A percentile compares a stretch with the other conserved stretches of the same genome.
Evolutionary conservation across 306 rosid genomes (phyloP).

Genomic region (Vigna trinervia): DNA sequence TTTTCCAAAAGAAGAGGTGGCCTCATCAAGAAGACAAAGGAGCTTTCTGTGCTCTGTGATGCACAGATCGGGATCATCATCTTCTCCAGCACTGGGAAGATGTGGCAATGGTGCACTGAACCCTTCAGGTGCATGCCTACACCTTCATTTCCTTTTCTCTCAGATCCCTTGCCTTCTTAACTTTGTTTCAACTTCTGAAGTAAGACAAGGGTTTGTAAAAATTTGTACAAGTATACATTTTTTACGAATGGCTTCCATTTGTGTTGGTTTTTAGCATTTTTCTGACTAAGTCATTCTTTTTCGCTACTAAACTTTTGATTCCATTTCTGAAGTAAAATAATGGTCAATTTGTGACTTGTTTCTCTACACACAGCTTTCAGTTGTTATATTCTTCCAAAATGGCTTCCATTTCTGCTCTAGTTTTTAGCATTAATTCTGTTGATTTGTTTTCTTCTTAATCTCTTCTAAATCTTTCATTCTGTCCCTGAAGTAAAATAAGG

Average conservation of each 20-base stretch:
- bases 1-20: slow-evolving; percentile 69
- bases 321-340: neutral
- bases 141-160: neutral
- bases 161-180: neutral
- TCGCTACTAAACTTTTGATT: no score
- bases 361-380: neutral
- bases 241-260: neutral
- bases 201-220: neutral
- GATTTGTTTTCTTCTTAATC: neutral
- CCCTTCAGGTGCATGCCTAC: slow-evolving; percentile 48
- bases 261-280: no score
- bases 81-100: slow-evolving; percentile 69
- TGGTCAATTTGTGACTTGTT: neutral
- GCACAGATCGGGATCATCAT: slow-evolving; percentile 74
- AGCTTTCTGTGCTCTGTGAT: slow-evolving; percentile 80
- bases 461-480: neutral
- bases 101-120: slow-evolving; percentile 60
- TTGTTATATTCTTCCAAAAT: neutral
- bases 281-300: no score
- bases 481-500: neutral
- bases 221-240: neutral
- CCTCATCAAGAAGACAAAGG: slow-evolving; percentile 70
- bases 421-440: no score
- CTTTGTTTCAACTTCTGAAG: neutral
- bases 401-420: neutral